Percentiles rank a stretch among this genome's conserved stretches.
Conservation (phyloP, 1,139 yeast species). For the Tardiomyces blankii region DNA sequence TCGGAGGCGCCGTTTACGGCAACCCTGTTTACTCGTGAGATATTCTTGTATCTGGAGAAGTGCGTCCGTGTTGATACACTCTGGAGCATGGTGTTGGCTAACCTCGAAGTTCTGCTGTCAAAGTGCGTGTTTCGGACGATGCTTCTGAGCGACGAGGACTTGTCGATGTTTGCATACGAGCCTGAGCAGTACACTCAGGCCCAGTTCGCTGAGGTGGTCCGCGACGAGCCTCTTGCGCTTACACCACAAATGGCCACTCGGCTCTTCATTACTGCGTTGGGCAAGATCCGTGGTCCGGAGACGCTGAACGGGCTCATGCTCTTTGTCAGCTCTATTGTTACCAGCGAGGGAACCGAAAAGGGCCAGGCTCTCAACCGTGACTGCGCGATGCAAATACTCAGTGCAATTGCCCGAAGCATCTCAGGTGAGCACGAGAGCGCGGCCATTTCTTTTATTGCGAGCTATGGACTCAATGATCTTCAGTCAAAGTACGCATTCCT, state of each 20-base stretch:
- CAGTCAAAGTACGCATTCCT: neutral
- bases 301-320: neutral
- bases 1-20: constrained; percentile 3
- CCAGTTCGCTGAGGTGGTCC: neutral
- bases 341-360: neutral
- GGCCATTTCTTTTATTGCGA: neutral
- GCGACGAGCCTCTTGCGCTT: neutral
- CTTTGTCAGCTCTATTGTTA: neutral
- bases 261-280: neutral
- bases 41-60: constrained; percentile 7
- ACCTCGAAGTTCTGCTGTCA: constrained; percentile 5
- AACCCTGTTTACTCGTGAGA: neutral
- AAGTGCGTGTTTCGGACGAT: neutral
- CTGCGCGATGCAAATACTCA: neutral
- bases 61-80: constrained; percentile 5
- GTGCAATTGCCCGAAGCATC: neutral
- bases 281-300: neutral
- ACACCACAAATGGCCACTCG: neutral
- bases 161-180: neutral
- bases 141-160: neutral
- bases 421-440: neutral
- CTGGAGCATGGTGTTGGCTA: constrained; percentile 3
- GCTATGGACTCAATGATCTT: neutral
- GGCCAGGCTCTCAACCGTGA: neutral
- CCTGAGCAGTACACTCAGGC: neutral